A percentile compares a stretch with the other conserved stretches of the same genome.
Conservation (phyloP, 75 land plant genomes). For the Pinus taeda region DNA sequence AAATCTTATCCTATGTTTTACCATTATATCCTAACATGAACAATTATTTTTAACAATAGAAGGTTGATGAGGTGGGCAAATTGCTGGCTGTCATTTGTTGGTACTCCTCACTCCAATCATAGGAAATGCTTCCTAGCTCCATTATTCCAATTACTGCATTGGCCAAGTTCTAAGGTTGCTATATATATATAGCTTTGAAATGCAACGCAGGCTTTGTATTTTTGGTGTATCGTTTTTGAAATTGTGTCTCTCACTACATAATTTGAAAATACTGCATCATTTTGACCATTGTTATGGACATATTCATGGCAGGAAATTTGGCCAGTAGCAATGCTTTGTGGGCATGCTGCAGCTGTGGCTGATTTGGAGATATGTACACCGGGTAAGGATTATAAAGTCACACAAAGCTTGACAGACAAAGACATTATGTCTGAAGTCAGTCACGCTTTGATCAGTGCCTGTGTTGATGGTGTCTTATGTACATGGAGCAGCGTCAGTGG, state of each 20-base stretch:
- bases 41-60: no score
- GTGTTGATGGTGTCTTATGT: conserved; percentile 78
- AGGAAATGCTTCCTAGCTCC: neutral
- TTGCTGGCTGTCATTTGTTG: no score
- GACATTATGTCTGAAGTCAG: conserved; percentile 9
- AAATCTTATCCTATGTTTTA: no score
- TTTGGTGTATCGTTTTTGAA: neutral
- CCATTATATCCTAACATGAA: no score
- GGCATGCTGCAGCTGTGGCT: conserved; percentile 64
- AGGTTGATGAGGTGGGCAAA: no score
- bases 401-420: conserved; percentile 7
- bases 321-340: conserved; percentile 71
- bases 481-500: conserved; percentile 69
- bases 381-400: conserved; percentile 11
- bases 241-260: neutral
- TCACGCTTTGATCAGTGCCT: conserved; percentile 55
- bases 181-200: neutral
- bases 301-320: conserved; percentile 26
- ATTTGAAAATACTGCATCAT: neutral
- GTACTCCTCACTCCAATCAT: neutral
- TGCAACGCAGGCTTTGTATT: neutral
- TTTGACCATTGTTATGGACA: neutral
- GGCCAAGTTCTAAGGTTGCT: neutral
- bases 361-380: conserved; percentile 51
- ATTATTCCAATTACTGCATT: neutral